Evolutionary conservation across 352 stramenopile genomes (phyloP).

Genomic region (Phytophthora boehmeriae): DNA sequence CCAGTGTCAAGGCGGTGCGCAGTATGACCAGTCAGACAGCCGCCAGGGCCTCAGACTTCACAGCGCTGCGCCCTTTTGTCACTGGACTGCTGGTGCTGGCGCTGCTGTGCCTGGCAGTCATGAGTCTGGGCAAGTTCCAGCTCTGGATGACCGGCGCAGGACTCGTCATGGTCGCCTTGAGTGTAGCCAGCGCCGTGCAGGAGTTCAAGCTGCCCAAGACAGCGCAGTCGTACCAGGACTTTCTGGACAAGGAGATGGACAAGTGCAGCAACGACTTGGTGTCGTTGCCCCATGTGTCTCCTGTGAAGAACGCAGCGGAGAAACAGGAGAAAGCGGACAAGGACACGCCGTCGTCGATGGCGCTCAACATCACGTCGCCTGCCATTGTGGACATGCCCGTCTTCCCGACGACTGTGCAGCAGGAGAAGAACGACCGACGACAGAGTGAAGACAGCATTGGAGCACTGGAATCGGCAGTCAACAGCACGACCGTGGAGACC

Average conservation of each 20-base stretch:
- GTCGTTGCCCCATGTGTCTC: constrained; percentile 54
- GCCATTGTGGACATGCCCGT: constrained; percentile 31
- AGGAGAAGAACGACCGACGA: constrained; percentile 31
- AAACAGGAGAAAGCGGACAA: constrained; percentile 26
- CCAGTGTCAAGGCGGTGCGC: constrained; percentile 35
- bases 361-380: constrained; percentile 53
- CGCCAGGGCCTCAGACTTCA: constrained; percentile 27
- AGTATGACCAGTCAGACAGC: constrained; percentile 33
- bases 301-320: constrained; percentile 27
- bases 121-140: constrained; percentile 56
- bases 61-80: constrained; percentile 33
- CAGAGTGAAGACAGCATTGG: constrained; percentile 40
- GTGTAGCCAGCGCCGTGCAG: constrained; percentile 63
- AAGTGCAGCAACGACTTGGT: constrained; percentile 51
- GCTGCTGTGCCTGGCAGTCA: constrained; percentile 51
- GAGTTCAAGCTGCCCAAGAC: constrained; percentile 56
- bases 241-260: constrained; percentile 61
- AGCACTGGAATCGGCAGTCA: constrained; percentile 35
- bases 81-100: constrained; percentile 42
- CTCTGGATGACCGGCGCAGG: constrained; percentile 73
- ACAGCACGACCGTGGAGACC: constrained; percentile 19
- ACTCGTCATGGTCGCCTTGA: constrained; percentile 66
- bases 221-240: constrained; percentile 56
- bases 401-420: constrained; percentile 15
- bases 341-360: constrained; percentile 27